Percentiles rank a stretch among this genome's conserved stretches.
These are phyloP conservation scores for Murraya paniculata DNA, from an alignment of 345 rosid species.

Conservation along the genomic window DNA sequence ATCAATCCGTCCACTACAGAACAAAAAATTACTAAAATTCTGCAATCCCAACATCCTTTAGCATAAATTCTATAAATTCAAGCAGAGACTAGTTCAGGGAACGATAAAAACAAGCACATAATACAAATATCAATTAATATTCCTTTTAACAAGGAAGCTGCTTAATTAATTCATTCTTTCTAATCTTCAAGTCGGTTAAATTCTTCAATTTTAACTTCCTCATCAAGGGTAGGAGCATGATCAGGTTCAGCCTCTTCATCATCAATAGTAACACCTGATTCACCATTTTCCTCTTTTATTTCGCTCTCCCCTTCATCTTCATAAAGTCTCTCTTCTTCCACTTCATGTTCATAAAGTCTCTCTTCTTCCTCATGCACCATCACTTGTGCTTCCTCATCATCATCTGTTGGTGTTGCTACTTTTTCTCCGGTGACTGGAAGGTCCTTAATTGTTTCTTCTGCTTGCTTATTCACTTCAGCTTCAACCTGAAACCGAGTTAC, in stretches of 20 bases:
- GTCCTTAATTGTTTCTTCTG: not conserved
- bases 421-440: slow-evolving; percentile 13
- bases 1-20: not conserved
- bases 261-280: not conserved
- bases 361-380: slow-evolving; percentile 11
- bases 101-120: no score
- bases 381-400: slow-evolving; percentile 10
- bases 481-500: slow-evolving; percentile 12
- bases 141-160: not conserved
- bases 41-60: not conserved
- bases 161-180: not conserved
- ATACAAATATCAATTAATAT: no score
- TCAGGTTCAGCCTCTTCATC: not conserved
- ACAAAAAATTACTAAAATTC: no score
- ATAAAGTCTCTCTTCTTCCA: not conserved
- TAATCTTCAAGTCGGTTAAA: not conserved
- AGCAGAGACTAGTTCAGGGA: not conserved
- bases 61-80: no score
- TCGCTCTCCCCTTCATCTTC: slow-evolving; percentile 7
- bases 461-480: not conserved
- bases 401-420: not conserved
- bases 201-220: not conserved
- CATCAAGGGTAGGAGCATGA: not conserved
- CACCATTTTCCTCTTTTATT: not conserved
- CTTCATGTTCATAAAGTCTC: slow-evolving; percentile 4